Evolutionary conservation across 768 basidiomycete genomes (phyloP).

Genomic region (Panaeolus papilionaceus): DNA sequence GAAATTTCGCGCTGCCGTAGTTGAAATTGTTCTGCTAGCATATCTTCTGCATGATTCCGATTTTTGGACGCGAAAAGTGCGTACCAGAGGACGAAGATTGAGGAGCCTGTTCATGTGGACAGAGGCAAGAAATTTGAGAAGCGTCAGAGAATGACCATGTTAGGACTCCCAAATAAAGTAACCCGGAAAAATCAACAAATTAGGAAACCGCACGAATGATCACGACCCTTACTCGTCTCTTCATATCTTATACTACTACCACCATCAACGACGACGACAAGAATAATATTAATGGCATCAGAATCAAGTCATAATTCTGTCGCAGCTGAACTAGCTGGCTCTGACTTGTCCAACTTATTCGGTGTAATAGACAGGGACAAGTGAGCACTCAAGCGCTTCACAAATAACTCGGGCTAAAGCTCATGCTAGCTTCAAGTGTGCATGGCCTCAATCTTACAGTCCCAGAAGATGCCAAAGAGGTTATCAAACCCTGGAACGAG

Average conservation of each 20-base stretch:
- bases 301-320: slow-evolving; percentile 45
- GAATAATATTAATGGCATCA: slow-evolving; percentile 26
- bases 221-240: slow-evolving; percentile 6
- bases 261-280: slow-evolving; percentile 14
- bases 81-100: slow-evolving; percentile 34
- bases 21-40: slow-evolving; percentile 21
- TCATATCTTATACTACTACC: slow-evolving; percentile 14
- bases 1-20: slow-evolving; percentile 26
- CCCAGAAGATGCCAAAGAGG: slow-evolving; percentile 78
- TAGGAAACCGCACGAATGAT: not conserved
- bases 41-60: slow-evolving; percentile 19
- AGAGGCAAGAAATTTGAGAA: slow-evolving; percentile 27
- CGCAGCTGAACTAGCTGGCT: slow-evolving; percentile 50
- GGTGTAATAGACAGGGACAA: slow-evolving; percentile 69
- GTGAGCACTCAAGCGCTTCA: slow-evolving; percentile 45
- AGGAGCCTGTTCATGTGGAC: slow-evolving; percentile 32
- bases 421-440: slow-evolving; percentile 56
- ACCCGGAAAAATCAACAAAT: slow-evolving; percentile 9
- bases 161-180: slow-evolving; percentile 14
- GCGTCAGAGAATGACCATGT: slow-evolving; percentile 3
- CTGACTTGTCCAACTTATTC: slow-evolving; percentile 62
- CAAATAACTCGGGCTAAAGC: slow-evolving; percentile 22
- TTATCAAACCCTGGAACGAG: slow-evolving; percentile 86
- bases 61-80: slow-evolving; percentile 36
- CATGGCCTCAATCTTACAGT: slow-evolving; percentile 81